Conservation (phyloP, 2,329 filamentous ascomycete species). For the Penicillium sp. region DNA sequence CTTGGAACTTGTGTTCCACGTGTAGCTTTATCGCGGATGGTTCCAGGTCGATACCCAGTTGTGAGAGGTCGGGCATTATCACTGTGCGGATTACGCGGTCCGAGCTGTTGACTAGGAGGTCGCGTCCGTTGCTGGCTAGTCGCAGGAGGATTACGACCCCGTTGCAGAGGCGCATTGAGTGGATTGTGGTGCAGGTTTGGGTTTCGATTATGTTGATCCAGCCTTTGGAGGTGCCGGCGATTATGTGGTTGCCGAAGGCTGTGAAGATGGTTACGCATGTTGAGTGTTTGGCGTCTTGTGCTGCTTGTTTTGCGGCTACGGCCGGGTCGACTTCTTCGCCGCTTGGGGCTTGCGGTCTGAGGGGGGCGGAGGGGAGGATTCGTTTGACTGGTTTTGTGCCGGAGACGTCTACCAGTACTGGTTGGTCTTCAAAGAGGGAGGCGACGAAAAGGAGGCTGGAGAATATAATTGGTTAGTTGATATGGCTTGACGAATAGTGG, state of each 20-base stretch:
- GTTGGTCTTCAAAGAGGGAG: slow-evolving; percentile 90
- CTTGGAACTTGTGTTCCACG: slow-evolving; percentile 96
- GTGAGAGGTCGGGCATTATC: slow-evolving; percentile 72
- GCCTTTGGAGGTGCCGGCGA: slow-evolving; percentile 91
- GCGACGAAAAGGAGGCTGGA: slow-evolving; percentile 80
- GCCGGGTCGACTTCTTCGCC: slow-evolving; percentile 60
- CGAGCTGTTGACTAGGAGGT: slow-evolving; percentile 87
- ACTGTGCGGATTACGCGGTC: slow-evolving; percentile 95
- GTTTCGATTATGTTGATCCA: slow-evolving; percentile 94
- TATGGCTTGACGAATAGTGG: not conserved
- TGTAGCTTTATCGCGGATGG: slow-evolving; percentile 83
- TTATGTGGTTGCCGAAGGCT: slow-evolving; percentile 77
- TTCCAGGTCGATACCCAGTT: slow-evolving; percentile 61
- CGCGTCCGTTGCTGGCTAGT: slow-evolving; percentile 77
- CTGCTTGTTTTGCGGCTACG: slow-evolving; percentile 76
- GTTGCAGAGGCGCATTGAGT: slow-evolving; percentile 82
- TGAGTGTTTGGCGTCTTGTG: slow-evolving; percentile 90
- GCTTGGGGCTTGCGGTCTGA: slow-evolving; percentile 64
- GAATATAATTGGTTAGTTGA: not conserved
- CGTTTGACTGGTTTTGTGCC: slow-evolving; percentile 69
- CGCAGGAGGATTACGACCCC: slow-evolving; percentile 86
- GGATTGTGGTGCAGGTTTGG: slow-evolving; percentile 74
- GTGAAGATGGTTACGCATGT: slow-evolving; percentile 93
- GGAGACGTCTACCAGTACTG: slow-evolving; percentile 79
- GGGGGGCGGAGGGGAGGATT: slow-evolving; percentile 76